These are phyloP conservation scores for Scytalidium lignicola DNA, from an alignment of 2,329 filamentous ascomycete genomes.

Conservation along the genomic window DNA sequence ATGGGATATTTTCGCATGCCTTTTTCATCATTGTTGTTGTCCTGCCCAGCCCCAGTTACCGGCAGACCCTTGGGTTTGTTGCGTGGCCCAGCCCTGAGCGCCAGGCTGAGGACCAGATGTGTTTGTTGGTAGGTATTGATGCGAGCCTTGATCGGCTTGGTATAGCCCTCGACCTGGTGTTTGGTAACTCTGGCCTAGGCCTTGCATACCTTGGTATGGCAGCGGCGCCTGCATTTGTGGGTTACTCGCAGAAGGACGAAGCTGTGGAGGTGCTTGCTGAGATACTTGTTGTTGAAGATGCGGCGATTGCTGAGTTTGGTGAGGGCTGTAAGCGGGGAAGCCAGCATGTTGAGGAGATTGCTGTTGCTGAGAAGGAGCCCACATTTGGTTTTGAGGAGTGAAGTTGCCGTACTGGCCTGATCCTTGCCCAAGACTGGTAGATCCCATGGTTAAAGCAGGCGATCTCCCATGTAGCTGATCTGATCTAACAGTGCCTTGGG, in stretches of 20 bases:
- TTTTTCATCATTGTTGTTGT: slow-evolving; percentile 17
- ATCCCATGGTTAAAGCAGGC: slow-evolving; percentile 52
- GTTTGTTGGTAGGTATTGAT: slow-evolving; percentile 64
- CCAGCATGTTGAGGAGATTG: slow-evolving; percentile 53
- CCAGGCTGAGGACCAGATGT: slow-evolving; percentile 31
- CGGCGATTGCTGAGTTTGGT: slow-evolving; percentile 31
- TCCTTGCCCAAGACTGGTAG: slow-evolving; percentile 46
- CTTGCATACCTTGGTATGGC: slow-evolving; percentile 59
- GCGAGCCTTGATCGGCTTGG: slow-evolving; percentile 55
- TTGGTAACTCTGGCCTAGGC: slow-evolving; percentile 53
- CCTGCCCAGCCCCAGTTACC: slow-evolving; percentile 26
- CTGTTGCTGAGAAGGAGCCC: slow-evolving; percentile 56
- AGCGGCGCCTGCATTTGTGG: slow-evolving; percentile 54
- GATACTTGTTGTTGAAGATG: slow-evolving; percentile 41
- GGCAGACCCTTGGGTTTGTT: slow-evolving; percentile 21
- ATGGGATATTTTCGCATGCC: slow-evolving; percentile 3
- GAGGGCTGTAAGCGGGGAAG: slow-evolving; percentile 48
- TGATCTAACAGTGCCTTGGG: slow-evolving; percentile 49
- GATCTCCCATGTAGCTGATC: slow-evolving; percentile 64
- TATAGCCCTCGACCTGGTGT: slow-evolving; percentile 54
- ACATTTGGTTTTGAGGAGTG: slow-evolving; percentile 55
- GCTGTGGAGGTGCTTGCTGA: slow-evolving; percentile 52
- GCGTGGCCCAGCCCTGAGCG: slow-evolving; percentile 26
- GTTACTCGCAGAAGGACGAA: slow-evolving; percentile 50
- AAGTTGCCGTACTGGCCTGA: slow-evolving; percentile 51